Conservation (phyloP, 495 filamentous ascomycete species). For the Lepraria neglecta region DNA sequence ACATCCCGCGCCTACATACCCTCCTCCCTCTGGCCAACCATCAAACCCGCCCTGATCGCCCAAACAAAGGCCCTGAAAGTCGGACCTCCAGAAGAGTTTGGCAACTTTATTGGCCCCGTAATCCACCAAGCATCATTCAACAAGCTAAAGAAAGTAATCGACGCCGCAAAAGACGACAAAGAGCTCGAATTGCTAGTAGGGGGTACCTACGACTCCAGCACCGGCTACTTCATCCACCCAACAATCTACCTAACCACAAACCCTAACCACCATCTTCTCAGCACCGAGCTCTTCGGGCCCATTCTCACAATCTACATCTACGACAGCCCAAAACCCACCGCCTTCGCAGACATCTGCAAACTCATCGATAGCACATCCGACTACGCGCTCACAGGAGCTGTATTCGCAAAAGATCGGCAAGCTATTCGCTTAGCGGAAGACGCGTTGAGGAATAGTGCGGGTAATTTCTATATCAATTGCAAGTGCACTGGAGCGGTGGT, state of each 20-base stretch:
- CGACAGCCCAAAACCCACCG: conserved; percentile 43
- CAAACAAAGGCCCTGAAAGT: conserved; percentile 62
- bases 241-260: conserved; percentile 62
- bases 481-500: conserved; percentile 90
- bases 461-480: conserved; percentile 90
- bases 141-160: conserved; percentile 50
- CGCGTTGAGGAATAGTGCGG: conserved; percentile 65
- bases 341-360: conserved; percentile 46
- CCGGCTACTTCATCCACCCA: conserved; percentile 62
- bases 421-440: conserved; percentile 67
- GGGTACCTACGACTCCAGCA: conserved; percentile 52
- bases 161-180: conserved; percentile 55
- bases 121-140: conserved; percentile 52
- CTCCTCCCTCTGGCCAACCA: conserved; percentile 51
- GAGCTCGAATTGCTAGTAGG: conserved; percentile 57
- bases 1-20: conserved; percentile 72
- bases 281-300: conserved; percentile 59
- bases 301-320: conserved; percentile 58
- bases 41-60: conserved; percentile 52
- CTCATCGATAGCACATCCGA: conserved; percentile 60
- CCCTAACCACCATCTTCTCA: conserved; percentile 55
- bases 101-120: conserved; percentile 54
- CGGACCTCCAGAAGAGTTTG: conserved; percentile 61
- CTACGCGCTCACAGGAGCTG: conserved; percentile 72
- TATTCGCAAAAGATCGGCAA: conserved; percentile 65